Conservation (phyloP, 371 early-diverging fungal species). For the Gilbertella persicaria region DNA sequence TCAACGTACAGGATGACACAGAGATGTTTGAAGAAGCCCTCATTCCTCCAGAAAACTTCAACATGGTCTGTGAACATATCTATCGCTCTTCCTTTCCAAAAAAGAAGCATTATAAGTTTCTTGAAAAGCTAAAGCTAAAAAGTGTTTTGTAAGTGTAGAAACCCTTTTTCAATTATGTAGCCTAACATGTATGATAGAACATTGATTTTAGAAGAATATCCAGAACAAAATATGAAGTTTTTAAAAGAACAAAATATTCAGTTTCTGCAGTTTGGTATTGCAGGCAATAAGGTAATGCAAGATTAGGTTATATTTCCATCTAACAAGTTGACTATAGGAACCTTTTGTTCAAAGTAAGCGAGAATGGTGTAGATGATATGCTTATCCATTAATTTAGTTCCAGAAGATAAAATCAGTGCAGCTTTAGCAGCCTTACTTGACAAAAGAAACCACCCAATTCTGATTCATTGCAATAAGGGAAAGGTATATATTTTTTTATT, state of each 20-base stretch:
- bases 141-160: slow-evolving; percentile 72
- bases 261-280: slow-evolving; percentile 93
- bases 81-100: slow-evolving; percentile 93
- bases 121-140: slow-evolving; percentile 86
- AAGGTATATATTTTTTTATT: slow-evolving; percentile 58
- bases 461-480: slow-evolving; percentile 97
- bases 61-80: slow-evolving; percentile 88
- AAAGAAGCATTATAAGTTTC: slow-evolving; percentile 88
- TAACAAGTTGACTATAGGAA: slow-evolving; percentile 58
- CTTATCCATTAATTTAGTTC: slow-evolving; percentile 54
- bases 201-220: slow-evolving; percentile 93
- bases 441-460: slow-evolving; percentile 87
- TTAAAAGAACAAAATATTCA: slow-evolving; percentile 81
- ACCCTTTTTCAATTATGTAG: neutral
- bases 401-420: slow-evolving; percentile 87
- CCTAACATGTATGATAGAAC: slow-evolving; percentile 56
- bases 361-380: neutral
- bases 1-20: slow-evolving; percentile 42
- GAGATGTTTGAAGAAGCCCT: slow-evolving; percentile 64
- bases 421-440: slow-evolving; percentile 86
- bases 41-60: slow-evolving; percentile 91
- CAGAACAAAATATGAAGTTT: slow-evolving; percentile 89
- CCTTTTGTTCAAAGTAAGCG: slow-evolving; percentile 93
- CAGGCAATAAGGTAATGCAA: slow-evolving; percentile 87
- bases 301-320: neutral